Conservation (phyloP, 2,329 filamentous ascomycete genomes). For the Albophoma yamanashiensis region DNA sequence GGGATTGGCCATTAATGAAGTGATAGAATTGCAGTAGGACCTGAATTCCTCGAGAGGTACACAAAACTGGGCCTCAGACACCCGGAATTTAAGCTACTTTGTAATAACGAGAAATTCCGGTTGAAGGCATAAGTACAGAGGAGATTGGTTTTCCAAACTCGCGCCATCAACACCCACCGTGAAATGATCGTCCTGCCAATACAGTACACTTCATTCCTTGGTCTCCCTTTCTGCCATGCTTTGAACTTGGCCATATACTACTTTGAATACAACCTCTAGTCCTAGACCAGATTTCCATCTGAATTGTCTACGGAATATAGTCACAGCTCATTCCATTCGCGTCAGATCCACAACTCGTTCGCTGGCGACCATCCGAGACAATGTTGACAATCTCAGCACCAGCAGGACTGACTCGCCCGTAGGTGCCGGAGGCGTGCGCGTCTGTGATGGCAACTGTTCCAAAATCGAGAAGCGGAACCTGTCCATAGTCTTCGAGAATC, state of each 20-base stretch:
- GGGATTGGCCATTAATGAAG: background rate
- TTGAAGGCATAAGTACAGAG: no score
- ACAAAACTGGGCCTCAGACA: no score
- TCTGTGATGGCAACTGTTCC: background rate
- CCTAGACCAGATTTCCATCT: background rate
- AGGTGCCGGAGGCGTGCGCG: background rate
- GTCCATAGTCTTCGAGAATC: background rate
- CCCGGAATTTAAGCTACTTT: no score
- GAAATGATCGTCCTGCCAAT: no score
- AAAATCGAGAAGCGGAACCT: background rate
- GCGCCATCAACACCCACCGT: no score
- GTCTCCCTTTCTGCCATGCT: no score
- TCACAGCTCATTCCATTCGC: background rate
- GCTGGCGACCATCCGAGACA: background rate
- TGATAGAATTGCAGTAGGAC: no score
- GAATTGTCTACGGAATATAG: background rate
- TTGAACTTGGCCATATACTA: no score
- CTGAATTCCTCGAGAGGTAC: no score
- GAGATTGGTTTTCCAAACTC: no score
- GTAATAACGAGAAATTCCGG: no score
- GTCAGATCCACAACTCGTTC: background rate
- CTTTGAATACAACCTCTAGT: background rate
- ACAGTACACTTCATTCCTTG: no score
- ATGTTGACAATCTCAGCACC: background rate
- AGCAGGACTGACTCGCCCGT: background rate